Evolutionary conservation across 306 rosid species (phyloP).

Genomic region (Fragaria vesca): DNA sequence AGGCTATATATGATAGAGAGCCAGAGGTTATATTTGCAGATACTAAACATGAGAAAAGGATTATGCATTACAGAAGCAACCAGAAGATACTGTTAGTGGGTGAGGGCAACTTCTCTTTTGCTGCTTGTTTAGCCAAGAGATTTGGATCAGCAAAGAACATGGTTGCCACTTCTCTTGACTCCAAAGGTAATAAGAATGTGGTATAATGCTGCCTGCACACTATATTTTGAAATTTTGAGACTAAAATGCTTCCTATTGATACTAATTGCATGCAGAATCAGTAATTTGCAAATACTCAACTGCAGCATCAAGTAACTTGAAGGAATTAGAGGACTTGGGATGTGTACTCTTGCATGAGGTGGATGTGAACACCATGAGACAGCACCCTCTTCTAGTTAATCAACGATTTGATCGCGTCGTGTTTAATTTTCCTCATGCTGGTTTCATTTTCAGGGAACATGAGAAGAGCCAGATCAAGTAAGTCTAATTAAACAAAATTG

Average conservation of each 20-base stretch:
- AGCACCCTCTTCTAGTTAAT: not conserved
- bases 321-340: conserved; percentile 24
- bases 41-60: conserved; percentile 9
- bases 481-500: not conserved
- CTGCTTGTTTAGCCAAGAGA: conserved; percentile 38
- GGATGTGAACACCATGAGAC: conserved; percentile 26
- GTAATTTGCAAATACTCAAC: not conserved
- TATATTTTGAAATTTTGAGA: not conserved
- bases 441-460: not conserved
- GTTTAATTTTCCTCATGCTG: conserved; percentile 47
- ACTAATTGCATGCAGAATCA: not conserved
- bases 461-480: not conserved
- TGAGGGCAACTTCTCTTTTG: conserved; percentile 47
- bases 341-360: conserved; percentile 34
- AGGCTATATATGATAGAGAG: no score
- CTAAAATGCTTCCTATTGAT: not conserved
- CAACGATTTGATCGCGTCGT: conserved; percentile 13
- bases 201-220: not conserved
- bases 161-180: conserved; percentile 40
- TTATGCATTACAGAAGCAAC: conserved; percentile 20
- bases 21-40: not conserved
- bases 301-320: conserved; percentile 11
- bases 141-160: conserved; percentile 39
- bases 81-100: conserved; percentile 39
- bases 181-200: not conserved